Evolutionary conservation across 2,329 filamentous ascomycete genomes (phyloP), one percentile per base, ranked within the genome.

Genomic region (Penicillium sp.): DNA sequence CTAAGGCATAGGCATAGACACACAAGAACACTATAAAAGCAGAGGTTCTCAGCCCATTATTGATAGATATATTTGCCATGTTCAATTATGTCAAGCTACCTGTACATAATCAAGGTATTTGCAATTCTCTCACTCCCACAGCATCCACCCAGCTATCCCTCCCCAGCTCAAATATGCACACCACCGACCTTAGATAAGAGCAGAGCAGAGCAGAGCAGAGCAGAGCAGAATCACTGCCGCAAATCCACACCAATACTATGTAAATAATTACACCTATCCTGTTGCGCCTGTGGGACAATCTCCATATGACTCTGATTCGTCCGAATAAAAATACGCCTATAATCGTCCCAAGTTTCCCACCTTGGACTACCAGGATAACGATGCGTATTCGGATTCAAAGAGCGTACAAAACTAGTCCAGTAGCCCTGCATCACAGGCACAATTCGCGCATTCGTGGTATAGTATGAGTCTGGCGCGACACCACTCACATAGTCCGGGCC

Each of bases 321-420:
- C 15, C 71, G 60, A 32, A 80, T 73, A 26, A 76, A 68, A 26
- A 82, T 63, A 15, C 78, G 68, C 13, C 71, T 59, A 50, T 63
- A 64, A 10, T 55, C 46, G 1, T 53, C 66, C 41, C 77, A 84
- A 4, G 68, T 65, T 54, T 73, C 68, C 85, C 84, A 87, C 48
- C 69, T 68, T 3, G 82, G 81, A 36, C 75, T 74, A 0, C 76
- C 78, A 0, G 55, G 30, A 36, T 69, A 56, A 7, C 82, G 76
- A 48, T 78, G 70, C 13, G 61, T 75, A 64, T 91, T 92, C 0
- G 89, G 89, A 66, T 92, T 77, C 30, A 84, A 78, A 0, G 76
- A 77, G 21, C 81, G 74, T 54, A 92, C 84, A 65, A 92, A 92
- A 57, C 84, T 89, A 1, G 84, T 83, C 87, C 87, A 91, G 68